Percentiles rank a stretch among this genome's conserved stretches.
These are phyloP conservation scores for Trichoderma atrobrunneum DNA, from an alignment of 2,329 filamentous ascomycete genomes.

Conservation along the genomic window DNA sequence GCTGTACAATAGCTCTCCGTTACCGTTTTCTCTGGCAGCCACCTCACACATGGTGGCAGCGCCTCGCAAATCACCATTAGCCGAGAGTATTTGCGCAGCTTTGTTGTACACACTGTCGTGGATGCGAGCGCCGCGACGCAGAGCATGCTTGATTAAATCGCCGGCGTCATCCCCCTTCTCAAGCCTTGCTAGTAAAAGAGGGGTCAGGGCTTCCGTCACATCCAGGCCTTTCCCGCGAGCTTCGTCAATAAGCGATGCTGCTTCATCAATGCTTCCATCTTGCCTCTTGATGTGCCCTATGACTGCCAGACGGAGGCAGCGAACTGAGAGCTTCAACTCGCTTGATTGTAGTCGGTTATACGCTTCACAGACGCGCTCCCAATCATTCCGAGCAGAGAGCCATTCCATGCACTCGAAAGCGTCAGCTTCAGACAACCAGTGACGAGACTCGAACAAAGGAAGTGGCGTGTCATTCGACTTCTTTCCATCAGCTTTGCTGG, in stretches of 20 bases:
- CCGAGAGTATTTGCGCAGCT: constrained; percentile 33
- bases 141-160: constrained; percentile 29
- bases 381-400: constrained; percentile 26
- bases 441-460: background rate
- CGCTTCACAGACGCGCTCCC: constrained; percentile 34
- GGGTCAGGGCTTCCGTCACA: constrained; percentile 39
- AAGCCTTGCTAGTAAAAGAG: constrained; percentile 39
- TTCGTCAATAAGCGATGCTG: constrained; percentile 39
- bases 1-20: constrained; percentile 36
- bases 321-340: constrained; percentile 38
- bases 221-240: constrained; percentile 43
- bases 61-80: constrained; percentile 30
- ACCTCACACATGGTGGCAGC: constrained; percentile 35
- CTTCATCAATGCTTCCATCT: constrained; percentile 29
- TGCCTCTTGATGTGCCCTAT: constrained; percentile 39
- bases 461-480: background rate
- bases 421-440: constrained; percentile 10
- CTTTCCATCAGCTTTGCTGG: background rate
- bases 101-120: constrained; percentile 38
- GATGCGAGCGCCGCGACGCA: constrained; percentile 30
- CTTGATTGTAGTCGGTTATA: constrained; percentile 38
- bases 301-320: constrained; percentile 49
- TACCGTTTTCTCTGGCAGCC: constrained; percentile 38
- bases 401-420: constrained; percentile 17
- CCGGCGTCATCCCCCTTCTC: constrained; percentile 31